These are phyloP conservation scores for Aurantiochytrium sp. DNA, from an alignment of 108 stramenopile species.

Conservation along the genomic window DNA sequence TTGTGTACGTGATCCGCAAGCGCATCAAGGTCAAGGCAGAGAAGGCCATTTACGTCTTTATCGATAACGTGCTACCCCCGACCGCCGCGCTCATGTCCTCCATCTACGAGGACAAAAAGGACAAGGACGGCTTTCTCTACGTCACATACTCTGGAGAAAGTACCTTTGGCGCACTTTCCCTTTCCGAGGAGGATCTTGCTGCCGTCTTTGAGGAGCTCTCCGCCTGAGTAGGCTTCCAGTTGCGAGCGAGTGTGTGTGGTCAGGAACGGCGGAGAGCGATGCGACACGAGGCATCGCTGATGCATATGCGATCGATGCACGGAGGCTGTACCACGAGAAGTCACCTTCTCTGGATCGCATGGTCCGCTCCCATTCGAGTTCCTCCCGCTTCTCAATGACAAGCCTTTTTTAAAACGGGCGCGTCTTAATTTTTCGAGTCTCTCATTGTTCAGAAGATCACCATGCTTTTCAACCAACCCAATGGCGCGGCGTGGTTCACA, in stretches of 20 bases:
- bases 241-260: background rate
- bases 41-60: slow-evolving; percentile 57
- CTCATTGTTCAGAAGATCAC: too few relatives aligned
- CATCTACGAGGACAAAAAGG: slow-evolving; percentile 88
- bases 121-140: slow-evolving; percentile 93
- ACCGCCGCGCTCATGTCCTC: slow-evolving; percentile 85
- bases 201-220: background rate
- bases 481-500: too few relatives aligned
- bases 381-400: too few relatives aligned
- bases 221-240: background rate
- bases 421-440: too few relatives aligned
- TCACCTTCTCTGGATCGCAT: too few relatives aligned
- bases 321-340: too few relatives aligned
- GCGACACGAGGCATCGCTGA: background rate
- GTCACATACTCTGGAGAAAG: slow-evolving; percentile 95
- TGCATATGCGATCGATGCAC: background rate
- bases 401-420: too few relatives aligned
- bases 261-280: background rate
- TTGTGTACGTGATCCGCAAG: slow-evolving; percentile 97
- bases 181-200: background rate
- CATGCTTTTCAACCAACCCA: too few relatives aligned
- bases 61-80: slow-evolving; percentile 44
- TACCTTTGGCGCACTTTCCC: slow-evolving; percentile 67
- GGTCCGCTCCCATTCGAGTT: too few relatives aligned
- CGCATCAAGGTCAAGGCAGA: slow-evolving; percentile 73